Evolutionary conservation across 805 yeast genomes (phyloP), one percentile per base, ranked within the genome.

Genomic region (Starmera dryadoides): DNA sequence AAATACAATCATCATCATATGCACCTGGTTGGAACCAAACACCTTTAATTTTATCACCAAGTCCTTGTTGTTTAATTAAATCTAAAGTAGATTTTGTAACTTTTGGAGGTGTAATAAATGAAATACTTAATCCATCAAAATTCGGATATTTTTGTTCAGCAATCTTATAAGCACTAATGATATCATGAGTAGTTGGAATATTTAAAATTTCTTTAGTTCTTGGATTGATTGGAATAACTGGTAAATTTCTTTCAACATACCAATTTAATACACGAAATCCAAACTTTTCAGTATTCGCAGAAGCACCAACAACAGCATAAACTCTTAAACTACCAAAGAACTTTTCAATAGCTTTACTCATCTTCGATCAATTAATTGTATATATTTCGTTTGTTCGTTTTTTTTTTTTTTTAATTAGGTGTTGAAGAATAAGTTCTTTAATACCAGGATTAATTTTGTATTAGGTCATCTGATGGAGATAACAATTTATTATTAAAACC

Each of bases 21-120:
- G 87, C 73, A 0, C 94, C 95, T 0, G 95, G 95, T 53, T 86
- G 95, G 47, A 83, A 79, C 95, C 95, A 86, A 14, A 84, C 62
- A 1, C 81, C 77, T 48, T 71, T 72, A 14, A 82, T 60, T 0
- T 60, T 40, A 2, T 47, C 41, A 3, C 45, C 6, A 8, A 36
- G 46, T 9, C 53, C 52, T 6, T 52, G 38, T 14, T 52, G 37
- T 23, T 58, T 49, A 41, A 74, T 59, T 14, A 66, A 66, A 10
- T 65, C 57, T 29, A 79, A 52, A 0, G 69, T 54, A 6, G 67
- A 55, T 15, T 69, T 62, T 2, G 87, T 75, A 4, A 80, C 71
- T 0, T 55, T 52, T 1, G 95, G 93, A 2, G 94, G 89, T 0
- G 95, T 85, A 38, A 86, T 76, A 32, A 86, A 79, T 23, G 86